A percentile compares a stretch with the other conserved stretches of the same genome.
Conservation (phyloP, 1,284 basidiomycete genomes). For the Rhodotorula sp. region DNA sequence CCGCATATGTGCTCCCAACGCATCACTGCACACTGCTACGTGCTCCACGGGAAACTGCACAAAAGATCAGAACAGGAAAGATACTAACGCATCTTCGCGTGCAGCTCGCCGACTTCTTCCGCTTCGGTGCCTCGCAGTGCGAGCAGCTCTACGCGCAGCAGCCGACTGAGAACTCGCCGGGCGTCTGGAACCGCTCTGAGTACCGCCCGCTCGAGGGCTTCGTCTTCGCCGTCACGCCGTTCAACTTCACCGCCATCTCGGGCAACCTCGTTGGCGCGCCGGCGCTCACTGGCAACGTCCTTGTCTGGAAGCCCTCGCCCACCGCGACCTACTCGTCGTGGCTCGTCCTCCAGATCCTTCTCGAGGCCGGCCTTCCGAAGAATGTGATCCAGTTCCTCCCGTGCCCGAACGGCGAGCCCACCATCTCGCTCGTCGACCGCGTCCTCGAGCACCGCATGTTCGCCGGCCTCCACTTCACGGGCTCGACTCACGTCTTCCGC, state of each 20-base stretch:
- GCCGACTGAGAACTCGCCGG: constrained; percentile 79
- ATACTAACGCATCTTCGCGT: background rate
- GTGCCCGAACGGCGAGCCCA: constrained; percentile 44
- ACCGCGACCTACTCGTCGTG: constrained; percentile 95
- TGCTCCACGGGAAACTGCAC: too few species aligned
- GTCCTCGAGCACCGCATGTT: constrained; percentile 74
- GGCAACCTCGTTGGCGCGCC: constrained; percentile 84
- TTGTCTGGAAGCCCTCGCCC: constrained; percentile 97
- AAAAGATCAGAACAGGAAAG: too few species aligned
- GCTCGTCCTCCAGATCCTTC: constrained; percentile 84
- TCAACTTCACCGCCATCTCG: constrained; percentile 91
- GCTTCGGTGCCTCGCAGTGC: constrained; percentile 95
- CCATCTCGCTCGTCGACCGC: constrained; percentile 65
- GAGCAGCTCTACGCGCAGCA: constrained; percentile 92
- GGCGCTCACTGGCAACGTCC: constrained; percentile 90
- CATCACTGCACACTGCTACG: background rate
- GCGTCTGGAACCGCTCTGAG: constrained; percentile 95
- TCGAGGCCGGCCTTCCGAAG: constrained; percentile 89
- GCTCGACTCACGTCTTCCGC: constrained; percentile 91
- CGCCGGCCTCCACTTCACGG: constrained; percentile 93
- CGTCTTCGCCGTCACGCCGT: constrained; percentile 94
- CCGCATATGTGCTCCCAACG: background rate
- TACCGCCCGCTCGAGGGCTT: constrained; percentile 97
- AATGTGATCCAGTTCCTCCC: constrained; percentile 98
- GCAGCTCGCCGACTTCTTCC: constrained; percentile 88